Evolutionary conservation across 768 basidiomycete genomes (phyloP), one percentile per base, ranked within the genome.

Genomic region (Strobilomyces dryophilus): DNA sequence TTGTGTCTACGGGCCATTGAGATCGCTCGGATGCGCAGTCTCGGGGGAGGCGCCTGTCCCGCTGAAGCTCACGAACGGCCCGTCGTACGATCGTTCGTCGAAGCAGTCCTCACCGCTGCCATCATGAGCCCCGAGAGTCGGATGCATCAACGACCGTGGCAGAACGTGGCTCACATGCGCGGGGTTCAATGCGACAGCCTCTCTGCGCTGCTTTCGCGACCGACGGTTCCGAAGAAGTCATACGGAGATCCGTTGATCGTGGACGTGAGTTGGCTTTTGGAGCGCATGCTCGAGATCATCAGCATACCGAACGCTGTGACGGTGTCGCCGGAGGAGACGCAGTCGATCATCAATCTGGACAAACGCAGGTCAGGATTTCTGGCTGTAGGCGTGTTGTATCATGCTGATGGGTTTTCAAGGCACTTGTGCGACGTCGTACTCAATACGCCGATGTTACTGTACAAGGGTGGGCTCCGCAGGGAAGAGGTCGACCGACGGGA

Each of bases 221-320:
- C 82, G 2, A 71, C 63, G 41, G 66, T 76, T 8, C 76, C 79
- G 45, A 67, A 73, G 10, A 69, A 76, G 17, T 63, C 71, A 12
- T 74, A 78, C 29, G 73, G 73, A 29, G 79, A 82, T 31, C 72
- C 78, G 7, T 70, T 91, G 42, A 82, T 84, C 4, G 79, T 87
- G 15, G 91, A 92, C 63, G 79, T 90, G 58, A 88, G 87, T 10
- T 93, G 90, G 89, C 70, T 92, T 36, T 65, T 93, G 52, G 91
- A 93, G 66, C 80, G 89, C 41, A 80, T 92, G 69, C 71, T 92
- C 34, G 91, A 92, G 65, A 74, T 92, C 44, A 80, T 92, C 53
- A 82, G 84, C 26, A 78, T 83, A 47, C 84, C 89, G 4, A 89
- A 93, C 64, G 74, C 83, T 15, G 69, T 89, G 8, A 79, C 82